Percentiles rank a stretch among this genome's conserved stretches.
phyloP scores from a whole-genome alignment of 306 rosid species.

The Styphnolobium japonicum region DNA sequence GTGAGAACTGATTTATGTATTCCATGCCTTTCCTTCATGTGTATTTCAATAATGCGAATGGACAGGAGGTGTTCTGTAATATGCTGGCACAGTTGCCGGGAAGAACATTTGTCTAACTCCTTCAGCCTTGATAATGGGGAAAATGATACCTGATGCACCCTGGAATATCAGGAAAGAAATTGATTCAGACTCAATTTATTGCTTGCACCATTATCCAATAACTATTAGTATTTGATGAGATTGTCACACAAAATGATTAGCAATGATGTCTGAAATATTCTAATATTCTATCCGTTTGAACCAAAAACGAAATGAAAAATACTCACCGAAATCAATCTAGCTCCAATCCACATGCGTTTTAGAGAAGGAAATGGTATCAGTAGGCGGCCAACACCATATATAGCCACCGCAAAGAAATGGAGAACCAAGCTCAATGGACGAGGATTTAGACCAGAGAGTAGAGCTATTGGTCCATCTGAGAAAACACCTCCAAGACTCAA shows the following conservation, averaged over 20 bases:
- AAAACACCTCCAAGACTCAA: constrained; percentile 58
- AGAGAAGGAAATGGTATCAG: constrained; percentile 64
- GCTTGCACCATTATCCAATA: background rate
- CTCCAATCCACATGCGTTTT: constrained; percentile 50
- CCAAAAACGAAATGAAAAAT: background rate
- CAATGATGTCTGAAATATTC: background rate
- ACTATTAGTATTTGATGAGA: background rate
- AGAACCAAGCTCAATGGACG: constrained; percentile 50
- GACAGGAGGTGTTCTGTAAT: constrained; percentile 71
- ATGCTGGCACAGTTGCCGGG: constrained; percentile 76
- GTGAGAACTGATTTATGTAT: background rate
- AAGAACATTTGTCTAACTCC: constrained; percentile 90
- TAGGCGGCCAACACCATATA: constrained; percentile 48
- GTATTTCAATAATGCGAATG: background rate
- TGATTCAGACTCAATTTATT: background rate
- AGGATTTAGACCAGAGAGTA: constrained; percentile 62
- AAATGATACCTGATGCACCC: constrained; percentile 78
- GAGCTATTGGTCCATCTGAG: constrained; percentile 50
- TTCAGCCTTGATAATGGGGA: constrained; percentile 81
- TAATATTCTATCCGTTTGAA: background rate
- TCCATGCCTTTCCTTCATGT: background rate
- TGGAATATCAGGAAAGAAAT: constrained; percentile 7
- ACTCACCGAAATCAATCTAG: constrained; percentile 51
- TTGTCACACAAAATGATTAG: background rate
- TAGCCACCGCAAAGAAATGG: constrained; percentile 52